Evolutionary conservation across 441 rosid genomes (phyloP), one percentile per base, ranked within the genome.

Genomic region (Codiaeum variegatum): DNA sequence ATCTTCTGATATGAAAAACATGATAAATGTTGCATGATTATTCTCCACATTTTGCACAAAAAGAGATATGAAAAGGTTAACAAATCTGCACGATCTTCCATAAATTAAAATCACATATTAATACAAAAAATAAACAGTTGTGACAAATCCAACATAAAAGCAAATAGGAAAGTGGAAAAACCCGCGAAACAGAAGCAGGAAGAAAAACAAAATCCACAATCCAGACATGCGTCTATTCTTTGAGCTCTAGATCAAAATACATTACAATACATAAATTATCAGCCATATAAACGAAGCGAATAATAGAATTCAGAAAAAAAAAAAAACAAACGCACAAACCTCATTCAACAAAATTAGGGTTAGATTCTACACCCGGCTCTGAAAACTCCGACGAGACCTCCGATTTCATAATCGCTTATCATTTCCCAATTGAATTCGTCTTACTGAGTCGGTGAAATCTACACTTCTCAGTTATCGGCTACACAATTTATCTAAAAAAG

Each of bases 331-430:
- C 24, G 12, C 13, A 21, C 31, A 36, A 24, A 72, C 75, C 75
- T 72, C 75, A 72, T 72, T 54, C 63, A 52, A 40, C 44, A 51
- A 34, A 29, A 72, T 63, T 72, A 63, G 75, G 69, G 68, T 52
- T 15, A 23, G 32, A 23, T n/a, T 71, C 29, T 59, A 0, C 44
- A 13, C 19, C 13, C 31, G 13, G 29, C 26, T 59, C 29, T 2
- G 3, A 40, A 59, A 46, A 10, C 44, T 59, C 73, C 58, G 58
- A 2, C 0, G 19, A 32, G 42, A 71, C 31, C 21, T 52, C 56
- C 40, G 69, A 23, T 38, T 63, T 52, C 16, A 47, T 3, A 21
- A 24, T 46, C n/a, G 19, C 29, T 6, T 28, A 44, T 58, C 66
- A 61, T 44, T 42, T 70, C 24, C 42, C 23, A 29, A 42, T 38